Percentiles rank a stretch among this genome's conserved stretches.
Conservation (phyloP, 352 stramenopile genomes). For the Synura sp. region DNA sequence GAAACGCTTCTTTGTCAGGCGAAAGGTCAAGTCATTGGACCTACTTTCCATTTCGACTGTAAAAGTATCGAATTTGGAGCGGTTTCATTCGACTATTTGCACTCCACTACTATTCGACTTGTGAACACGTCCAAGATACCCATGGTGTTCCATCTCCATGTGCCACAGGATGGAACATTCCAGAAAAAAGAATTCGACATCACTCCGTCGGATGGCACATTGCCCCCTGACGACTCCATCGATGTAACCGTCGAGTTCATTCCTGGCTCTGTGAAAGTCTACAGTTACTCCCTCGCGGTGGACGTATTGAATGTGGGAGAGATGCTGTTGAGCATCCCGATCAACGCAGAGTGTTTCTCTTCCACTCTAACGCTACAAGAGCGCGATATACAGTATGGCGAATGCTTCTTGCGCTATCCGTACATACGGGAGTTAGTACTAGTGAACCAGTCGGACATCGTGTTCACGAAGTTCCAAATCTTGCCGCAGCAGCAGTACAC, state of each 20-base stretch:
- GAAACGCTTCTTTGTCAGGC: constrained; percentile 66
- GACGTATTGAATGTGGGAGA: constrained; percentile 79
- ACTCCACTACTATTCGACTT: constrained; percentile 66
- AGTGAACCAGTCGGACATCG: constrained; percentile 66
- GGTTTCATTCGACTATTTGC: constrained; percentile 80
- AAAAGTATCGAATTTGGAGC: constrained; percentile 81
- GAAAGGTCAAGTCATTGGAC: constrained; percentile 76
- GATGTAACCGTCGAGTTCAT: constrained; percentile 76
- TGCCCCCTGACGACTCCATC: constrained; percentile 70
- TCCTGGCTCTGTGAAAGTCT: constrained; percentile 74
- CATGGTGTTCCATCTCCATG: constrained; percentile 75
- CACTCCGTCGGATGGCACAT: constrained; percentile 60
- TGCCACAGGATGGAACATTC: constrained; percentile 82
- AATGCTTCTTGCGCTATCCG: constrained; percentile 81
- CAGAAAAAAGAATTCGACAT: constrained; percentile 81
- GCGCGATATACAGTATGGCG: constrained; percentile 73
- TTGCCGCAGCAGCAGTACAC: constrained; percentile 78
- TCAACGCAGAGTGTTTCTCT: constrained; percentile 72
- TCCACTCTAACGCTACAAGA: constrained; percentile 43
- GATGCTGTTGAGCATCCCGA: constrained; percentile 74
- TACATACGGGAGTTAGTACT: constrained; percentile 75
- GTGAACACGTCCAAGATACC: constrained; percentile 87
- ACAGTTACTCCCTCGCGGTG: constrained; percentile 83
- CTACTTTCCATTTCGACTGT: constrained; percentile 83
- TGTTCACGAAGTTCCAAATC: constrained; percentile 78